A percentile compares a stretch with the other conserved stretches of the same genome.
Conservation (phyloP, 176 grass and related monocot genomes). For the Hordeum vulgare region MorexV3_pseudomolecules_assembly NC_058519.1:590736113-590736612, state of each 20-base stretch:
- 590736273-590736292: slow-evolving; percentile 23
- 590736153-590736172: not conserved
- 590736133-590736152: slow-evolving; percentile 6
- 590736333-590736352: slow-evolving; percentile 76
- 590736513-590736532: slow-evolving; percentile 83
- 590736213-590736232: slow-evolving; percentile 96
- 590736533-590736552: slow-evolving; percentile 55
- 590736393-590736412: slow-evolving; percentile 97
- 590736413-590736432: slow-evolving; percentile 81
- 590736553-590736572: slow-evolving; percentile 63
- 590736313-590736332: not conserved
- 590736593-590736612: slow-evolving; percentile 78
- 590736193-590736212: slow-evolving; percentile 64
- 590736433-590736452: slow-evolving; percentile 10
- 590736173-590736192: not conserved
- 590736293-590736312: not conserved
- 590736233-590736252: slow-evolving; percentile 99
- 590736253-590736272: slow-evolving; percentile 97
- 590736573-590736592: slow-evolving; percentile 64
- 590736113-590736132: not conserved
- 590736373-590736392: slow-evolving; percentile 78
- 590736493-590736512: slow-evolving; percentile 96
- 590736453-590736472: slow-evolving; percentile 22
- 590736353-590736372: slow-evolving; percentile 51
- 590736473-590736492: slow-evolving; percentile 66